A percentile compares a stretch with the other conserved stretches of the same genome.
Evolutionary conservation across 2,329 filamentous ascomycete genomes (phyloP).

Genomic region (Cucurbitaria berberidis): DNA sequence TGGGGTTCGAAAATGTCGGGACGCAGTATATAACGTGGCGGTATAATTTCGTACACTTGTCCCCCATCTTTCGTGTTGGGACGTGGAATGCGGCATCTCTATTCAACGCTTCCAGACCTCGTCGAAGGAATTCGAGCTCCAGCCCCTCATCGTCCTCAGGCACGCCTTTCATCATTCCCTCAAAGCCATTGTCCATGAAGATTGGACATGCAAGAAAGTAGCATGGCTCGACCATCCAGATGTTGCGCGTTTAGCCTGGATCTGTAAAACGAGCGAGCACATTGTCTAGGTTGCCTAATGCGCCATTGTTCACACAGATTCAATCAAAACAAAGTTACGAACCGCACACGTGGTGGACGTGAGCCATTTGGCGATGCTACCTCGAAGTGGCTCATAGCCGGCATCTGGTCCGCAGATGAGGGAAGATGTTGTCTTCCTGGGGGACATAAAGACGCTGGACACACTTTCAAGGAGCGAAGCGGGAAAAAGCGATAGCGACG

Average conservation of each 20-base stretch:
- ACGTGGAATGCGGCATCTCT: slow-evolving; percentile 33
- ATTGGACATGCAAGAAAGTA: slow-evolving; percentile 80
- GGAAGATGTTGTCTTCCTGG: slow-evolving; percentile 61
- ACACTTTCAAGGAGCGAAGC: slow-evolving; percentile 64
- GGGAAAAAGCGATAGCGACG: slow-evolving; percentile 66
- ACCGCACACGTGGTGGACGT: slow-evolving; percentile 59
- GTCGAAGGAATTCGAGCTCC: slow-evolving; percentile 65
- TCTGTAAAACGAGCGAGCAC: slow-evolving; percentile 79
- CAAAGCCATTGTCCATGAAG: slow-evolving; percentile 78
- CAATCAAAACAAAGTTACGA: slow-evolving; percentile 56
- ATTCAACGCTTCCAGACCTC: slow-evolving; percentile 55
- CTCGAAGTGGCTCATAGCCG: slow-evolving; percentile 72
- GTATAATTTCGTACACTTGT: slow-evolving; percentile 73
- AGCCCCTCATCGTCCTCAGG: slow-evolving; percentile 77
- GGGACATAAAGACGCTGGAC: slow-evolving; percentile 63
- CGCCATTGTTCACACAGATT: slow-evolving; percentile 80
- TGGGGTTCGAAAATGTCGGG: slow-evolving; percentile 84
- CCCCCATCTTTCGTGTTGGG: slow-evolving; percentile 60
- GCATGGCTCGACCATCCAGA: slow-evolving; percentile 81
- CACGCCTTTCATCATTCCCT: slow-evolving; percentile 67
- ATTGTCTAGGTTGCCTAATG: slow-evolving; percentile 76
- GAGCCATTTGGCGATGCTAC: slow-evolving; percentile 72
- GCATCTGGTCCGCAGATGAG: slow-evolving; percentile 78
- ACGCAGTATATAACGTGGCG: slow-evolving; percentile 83
- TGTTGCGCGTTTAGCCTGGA: slow-evolving; percentile 69